Evolutionary conservation across 2,329 filamentous ascomycete genomes (phyloP).

Genomic region (Nemania diffusa): DNA sequence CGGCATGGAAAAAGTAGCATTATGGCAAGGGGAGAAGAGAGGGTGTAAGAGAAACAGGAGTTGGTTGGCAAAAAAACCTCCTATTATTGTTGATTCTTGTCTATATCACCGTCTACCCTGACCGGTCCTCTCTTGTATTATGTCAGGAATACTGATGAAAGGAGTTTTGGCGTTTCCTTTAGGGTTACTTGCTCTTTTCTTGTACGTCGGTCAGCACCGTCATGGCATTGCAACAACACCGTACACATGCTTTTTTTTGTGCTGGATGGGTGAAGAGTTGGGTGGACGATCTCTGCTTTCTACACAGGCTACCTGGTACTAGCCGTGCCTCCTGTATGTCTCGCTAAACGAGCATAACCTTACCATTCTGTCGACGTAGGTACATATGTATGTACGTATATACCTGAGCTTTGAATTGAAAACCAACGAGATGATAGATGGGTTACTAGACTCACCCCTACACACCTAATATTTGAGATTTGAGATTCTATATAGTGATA

Average conservation of each 20-base stretch:
- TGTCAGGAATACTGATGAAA: constrained; percentile 18
- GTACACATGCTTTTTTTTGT: background rate
- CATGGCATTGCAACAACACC: constrained; percentile 22
- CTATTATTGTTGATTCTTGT: constrained; percentile 36
- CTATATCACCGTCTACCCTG: constrained; percentile 37
- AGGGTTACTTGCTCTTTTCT: background rate
- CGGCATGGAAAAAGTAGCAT: constrained; percentile 38
- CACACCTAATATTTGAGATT: background rate
- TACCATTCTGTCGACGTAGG: constrained; percentile 2
- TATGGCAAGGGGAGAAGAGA: constrained; percentile 28
- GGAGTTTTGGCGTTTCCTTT: constrained; percentile 29
- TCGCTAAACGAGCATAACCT: constrained; percentile 7
- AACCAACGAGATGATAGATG: background rate
- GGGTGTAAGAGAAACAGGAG: constrained; percentile 38
- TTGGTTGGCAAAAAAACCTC: constrained; percentile 40
- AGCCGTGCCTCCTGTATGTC: background rate
- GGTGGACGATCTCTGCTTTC: constrained; percentile 26
- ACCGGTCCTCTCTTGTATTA: constrained; percentile 28
- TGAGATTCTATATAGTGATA: background rate
- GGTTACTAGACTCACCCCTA: background rate
- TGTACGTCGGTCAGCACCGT: background rate
- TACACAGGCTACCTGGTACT: background rate
- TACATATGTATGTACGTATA: constrained; percentile 27
- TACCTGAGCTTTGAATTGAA: constrained; percentile 12
- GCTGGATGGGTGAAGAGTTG: background rate